Conservation (phyloP, 2,329 filamentous ascomycete genomes). For the Parascedosporium putredinis region DNA sequence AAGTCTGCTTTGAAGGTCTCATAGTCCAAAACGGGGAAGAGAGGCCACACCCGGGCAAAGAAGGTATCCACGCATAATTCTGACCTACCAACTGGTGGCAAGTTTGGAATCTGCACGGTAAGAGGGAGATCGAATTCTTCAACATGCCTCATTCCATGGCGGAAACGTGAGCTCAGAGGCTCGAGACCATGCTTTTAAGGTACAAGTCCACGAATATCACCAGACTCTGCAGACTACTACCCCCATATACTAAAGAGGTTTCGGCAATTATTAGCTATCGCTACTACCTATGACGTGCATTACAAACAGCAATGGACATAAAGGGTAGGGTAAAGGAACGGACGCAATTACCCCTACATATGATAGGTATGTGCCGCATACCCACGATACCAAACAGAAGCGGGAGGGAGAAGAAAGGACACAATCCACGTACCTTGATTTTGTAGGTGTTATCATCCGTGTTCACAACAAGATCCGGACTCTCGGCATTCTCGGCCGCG, state of each 20-base stretch:
- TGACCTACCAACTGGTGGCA: conserved; percentile 10
- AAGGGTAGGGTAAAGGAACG: no score
- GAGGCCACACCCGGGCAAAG: conserved; percentile 13
- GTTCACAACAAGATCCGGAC: conserved; percentile 16
- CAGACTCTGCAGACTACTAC: conserved; percentile 16
- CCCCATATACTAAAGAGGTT: conserved; percentile 14
- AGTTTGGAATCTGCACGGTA: conserved; percentile 8
- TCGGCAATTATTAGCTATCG: background rate
- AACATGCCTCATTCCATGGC: conserved; percentile 15
- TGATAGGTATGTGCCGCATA: background rate
- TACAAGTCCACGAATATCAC: conserved; percentile 16
- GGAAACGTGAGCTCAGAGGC: conserved; percentile 13
- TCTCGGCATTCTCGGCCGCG: background rate
- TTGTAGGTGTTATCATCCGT: conserved; percentile 15
- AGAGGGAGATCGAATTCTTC: conserved; percentile 16
- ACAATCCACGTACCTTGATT: conserved; percentile 11
- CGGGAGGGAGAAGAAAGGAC: background rate
- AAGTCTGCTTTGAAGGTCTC: conserved; percentile 10
- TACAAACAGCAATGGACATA: conserved; percentile 3
- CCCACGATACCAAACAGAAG: background rate
- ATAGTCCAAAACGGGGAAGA: conserved; percentile 15
- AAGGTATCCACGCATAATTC: conserved; percentile 11
- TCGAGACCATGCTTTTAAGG: conserved; percentile 13
- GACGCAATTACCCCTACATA: no score
- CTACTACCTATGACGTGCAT: conserved; percentile 8